Evolutionary conservation across 441 rosid species (phyloP), one percentile per base, ranked within the genome.

Genomic region (Pelargonium cotyledonis): DNA sequence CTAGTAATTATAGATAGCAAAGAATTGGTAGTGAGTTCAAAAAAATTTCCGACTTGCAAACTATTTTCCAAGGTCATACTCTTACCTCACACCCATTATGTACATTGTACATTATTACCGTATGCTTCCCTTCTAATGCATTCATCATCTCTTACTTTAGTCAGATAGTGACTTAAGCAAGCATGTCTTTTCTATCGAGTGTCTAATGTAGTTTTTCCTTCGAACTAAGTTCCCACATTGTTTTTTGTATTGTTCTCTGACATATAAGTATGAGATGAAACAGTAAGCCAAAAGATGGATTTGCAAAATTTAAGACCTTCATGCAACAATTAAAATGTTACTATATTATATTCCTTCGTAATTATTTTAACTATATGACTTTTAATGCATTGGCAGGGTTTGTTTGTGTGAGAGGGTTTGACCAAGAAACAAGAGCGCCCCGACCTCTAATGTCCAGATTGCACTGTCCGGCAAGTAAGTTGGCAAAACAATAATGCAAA

Each of bases 401-500:
- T 76, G 93, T 95, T 68, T 95, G 99, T 68, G 96, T 95, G 43
- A 85, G 98, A 65, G 98, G 97, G 29, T 95, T 95, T 72, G 96
- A 95, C 60, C 88, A 75, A 55, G 79, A 81, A 74, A 70, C 83
- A 67, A 70, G 90, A 75, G 96, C 98, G 60, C 97, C 98, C 5
- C 84, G 89, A 14, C 99, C 99, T n/a, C 85, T 92, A 43, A 72
- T 72, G 66, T 86, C 86, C 69, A 85, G 99, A 74, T 74, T 95
- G 76, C 99, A 95, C 79, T 85, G 83, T 15, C 77, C 93, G 10
- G 87, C 88, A 47, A 92, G 93, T 72, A 89, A 78, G 81, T 16
- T 78, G 77, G 80, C 76, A 89, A 78, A 76, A 78, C 67, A 41
- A 86, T 74, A 75, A 77, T 8, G 61, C 72, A 63, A 68, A 69